phyloP scores from a whole-genome alignment of 768 basidiomycete genomes.

The Dictyophora rubrovolvata region DNA sequence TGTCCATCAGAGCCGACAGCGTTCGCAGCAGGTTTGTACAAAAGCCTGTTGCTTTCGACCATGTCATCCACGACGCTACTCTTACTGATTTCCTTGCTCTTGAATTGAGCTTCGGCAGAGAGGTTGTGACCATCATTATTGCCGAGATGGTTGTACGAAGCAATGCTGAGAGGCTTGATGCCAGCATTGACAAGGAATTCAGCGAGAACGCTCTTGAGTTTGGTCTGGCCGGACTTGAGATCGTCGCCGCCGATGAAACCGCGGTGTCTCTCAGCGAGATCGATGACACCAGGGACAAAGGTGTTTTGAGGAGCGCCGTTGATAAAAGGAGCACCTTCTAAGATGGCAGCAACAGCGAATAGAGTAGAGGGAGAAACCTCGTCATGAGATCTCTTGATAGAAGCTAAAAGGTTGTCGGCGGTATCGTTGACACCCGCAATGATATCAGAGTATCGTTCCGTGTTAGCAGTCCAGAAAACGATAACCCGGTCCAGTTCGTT shows the following conservation, averaged over 20 bases:
- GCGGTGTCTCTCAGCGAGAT: slow-evolving; percentile 78
- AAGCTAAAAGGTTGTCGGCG: slow-evolving; percentile 69
- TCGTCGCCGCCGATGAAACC: slow-evolving; percentile 98
- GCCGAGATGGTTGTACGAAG: slow-evolving; percentile 97
- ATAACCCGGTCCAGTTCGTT: slow-evolving; percentile 80
- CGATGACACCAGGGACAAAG: slow-evolving; percentile 90
- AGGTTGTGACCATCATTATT: slow-evolving; percentile 97
- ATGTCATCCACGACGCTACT: slow-evolving; percentile 96
- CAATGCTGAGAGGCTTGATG: slow-evolving; percentile 95
- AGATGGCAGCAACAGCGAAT: slow-evolving; percentile 91
- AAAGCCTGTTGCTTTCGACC: slow-evolving; percentile 82
- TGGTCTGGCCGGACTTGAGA: slow-evolving; percentile 96
- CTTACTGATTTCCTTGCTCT: slow-evolving; percentile 98
- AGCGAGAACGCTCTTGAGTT: slow-evolving; percentile 92
- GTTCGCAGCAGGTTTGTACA: slow-evolving; percentile 62
- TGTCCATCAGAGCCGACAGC: slow-evolving; percentile 24
- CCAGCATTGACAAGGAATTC: slow-evolving; percentile 99
- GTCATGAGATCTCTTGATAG: slow-evolving; percentile 76
- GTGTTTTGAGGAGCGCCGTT: slow-evolving; percentile 99
- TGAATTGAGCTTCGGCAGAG: slow-evolving; percentile 86
- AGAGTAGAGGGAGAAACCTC: slow-evolving; percentile 96
- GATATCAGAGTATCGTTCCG: slow-evolving; percentile 94
- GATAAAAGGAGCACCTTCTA: slow-evolving; percentile 91
- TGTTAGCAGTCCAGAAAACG: slow-evolving; percentile 99
- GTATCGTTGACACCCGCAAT: slow-evolving; percentile 94